phyloP scores from a whole-genome alignment of 495 filamentous ascomycete genomes.

The Aspergillus hancockii region DNA sequence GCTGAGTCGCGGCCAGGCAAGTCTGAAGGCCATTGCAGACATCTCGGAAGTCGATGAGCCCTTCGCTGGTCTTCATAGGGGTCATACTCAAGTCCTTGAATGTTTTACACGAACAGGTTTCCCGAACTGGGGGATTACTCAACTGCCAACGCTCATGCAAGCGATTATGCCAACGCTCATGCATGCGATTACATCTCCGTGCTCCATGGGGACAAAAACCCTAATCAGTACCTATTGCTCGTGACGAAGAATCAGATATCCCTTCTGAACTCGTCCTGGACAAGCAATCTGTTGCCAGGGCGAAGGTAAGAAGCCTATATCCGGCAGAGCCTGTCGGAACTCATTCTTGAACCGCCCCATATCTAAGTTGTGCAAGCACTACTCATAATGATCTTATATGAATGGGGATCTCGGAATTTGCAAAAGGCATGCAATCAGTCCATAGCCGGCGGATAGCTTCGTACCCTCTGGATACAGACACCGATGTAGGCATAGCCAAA shows the following conservation, averaged over 20 bases:
- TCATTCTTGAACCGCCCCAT: constrained; percentile 15
- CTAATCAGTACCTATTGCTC: neutral
- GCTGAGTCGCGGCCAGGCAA: neutral
- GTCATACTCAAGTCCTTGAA: constrained; percentile 22
- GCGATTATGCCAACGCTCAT: constrained; percentile 17
- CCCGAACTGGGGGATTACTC: constrained; percentile 22
- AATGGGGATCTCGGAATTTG: constrained; percentile 26
- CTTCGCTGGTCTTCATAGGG: neutral
- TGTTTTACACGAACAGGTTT: constrained; percentile 22
- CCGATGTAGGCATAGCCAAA: neutral
- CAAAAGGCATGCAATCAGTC: constrained; percentile 26
- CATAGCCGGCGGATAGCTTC: constrained; percentile 20
- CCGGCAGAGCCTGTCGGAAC: constrained; percentile 16
- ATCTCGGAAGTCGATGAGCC: constrained; percentile 9
- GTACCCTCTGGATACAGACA: constrained; percentile 18
- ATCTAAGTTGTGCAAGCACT: constrained; percentile 24
- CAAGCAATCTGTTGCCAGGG: neutral
- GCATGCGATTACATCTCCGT: constrained; percentile 14
- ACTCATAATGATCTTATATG: constrained; percentile 21
- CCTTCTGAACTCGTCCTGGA: neutral
- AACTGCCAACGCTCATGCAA: constrained; percentile 16
- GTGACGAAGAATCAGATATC: neutral
- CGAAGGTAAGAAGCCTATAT: constrained; percentile 10
- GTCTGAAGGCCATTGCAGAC: neutral
- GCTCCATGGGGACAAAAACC: neutral